Evolutionary conservation across 108 stramenopile species (phyloP), one percentile per base, ranked within the genome.

Genomic region (Licmophora abbreviata): DNA sequence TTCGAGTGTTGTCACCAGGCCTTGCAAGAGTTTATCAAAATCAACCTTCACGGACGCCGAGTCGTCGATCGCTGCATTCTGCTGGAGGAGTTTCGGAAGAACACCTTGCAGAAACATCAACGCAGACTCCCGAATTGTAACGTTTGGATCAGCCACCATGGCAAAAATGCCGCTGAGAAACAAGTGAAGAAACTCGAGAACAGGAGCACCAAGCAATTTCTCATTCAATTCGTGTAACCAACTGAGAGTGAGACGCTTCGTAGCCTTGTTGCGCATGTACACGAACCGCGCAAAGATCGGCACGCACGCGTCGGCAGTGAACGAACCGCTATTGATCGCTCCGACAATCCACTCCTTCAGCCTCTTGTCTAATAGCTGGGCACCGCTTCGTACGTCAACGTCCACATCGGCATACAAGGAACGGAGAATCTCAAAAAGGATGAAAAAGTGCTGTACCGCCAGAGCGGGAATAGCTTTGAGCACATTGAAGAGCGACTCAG

Each of bases 231-330:
- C 85, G 37, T 84, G 83, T 4, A 91, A 63, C 89, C 89, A 91
- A 7, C 83, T 85, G 41, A 91, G 54, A 4, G 85, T 87, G 31
- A 91, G 48, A 50, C 79, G 71, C 51, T 91, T 86, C 30, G 89
- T 87, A 3, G 82, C 78, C 76, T 91, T 91, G 66, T 91, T 87
- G 40, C 79, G 66, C 76, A 86, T 85, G 54, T 91, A 80, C 0
- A 91, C 83, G 56, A 87, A 87, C 35, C 89, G 66, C 2, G 82
- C 89, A 70, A 91, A 91, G 22, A 91, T 76, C 12, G 89, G 89
- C 15, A 91, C 73, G 47, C 76, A 91, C 1, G 80, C 80, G 60
- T 91, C 89, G 0, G 79, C 85, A 17, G 78, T 70, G 60, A 91
- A 86, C 15, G 52, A 54, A 28, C 89, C 89, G 28, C 61, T 57